Conservation (phyloP, 1,284 basidiomycete species). For the Microbotryum lychnidis-dioicae region DNA sequence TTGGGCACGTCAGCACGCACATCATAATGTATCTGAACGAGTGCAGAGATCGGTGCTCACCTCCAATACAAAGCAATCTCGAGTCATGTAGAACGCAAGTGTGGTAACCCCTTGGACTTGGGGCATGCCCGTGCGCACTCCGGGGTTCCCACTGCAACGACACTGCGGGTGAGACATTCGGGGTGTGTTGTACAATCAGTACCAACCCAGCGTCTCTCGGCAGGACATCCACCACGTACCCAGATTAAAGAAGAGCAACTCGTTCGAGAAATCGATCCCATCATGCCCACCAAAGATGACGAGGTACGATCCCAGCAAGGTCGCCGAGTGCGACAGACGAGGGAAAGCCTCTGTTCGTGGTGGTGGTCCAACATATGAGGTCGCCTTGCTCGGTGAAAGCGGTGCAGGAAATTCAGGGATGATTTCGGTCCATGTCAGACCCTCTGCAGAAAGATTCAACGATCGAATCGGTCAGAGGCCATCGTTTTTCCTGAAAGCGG, state of each 20-base stretch:
- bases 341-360: conserved; percentile 8
- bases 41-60: no score
- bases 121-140: conserved; percentile 11
- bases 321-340: conserved; percentile 30
- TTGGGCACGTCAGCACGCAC: no score
- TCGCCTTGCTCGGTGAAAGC: not conserved
- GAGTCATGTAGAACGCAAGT: conserved; percentile 24
- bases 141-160: conserved; percentile 26
- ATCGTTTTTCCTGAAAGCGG: not conserved
- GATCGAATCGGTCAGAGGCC: not conserved
- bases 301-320: conserved; percentile 28
- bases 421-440: conserved; percentile 28
- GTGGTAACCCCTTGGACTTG: conserved; percentile 25
- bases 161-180: conserved; percentile 8
- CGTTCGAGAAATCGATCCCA: conserved; percentile 30
- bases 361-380: not conserved
- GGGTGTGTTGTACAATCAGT: not conserved
- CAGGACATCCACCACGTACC: conserved; percentile 3
- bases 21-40: no score
- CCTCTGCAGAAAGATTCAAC: conserved; percentile 15
- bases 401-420: conserved; percentile 15
- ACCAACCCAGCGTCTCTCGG: not conserved
- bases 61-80: conserved; percentile 23
- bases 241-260: conserved; percentile 28
- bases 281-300: conserved; percentile 34